phyloP scores from a whole-genome alignment of 2,329 filamentous ascomycete species.

The Fusarium falciforme region DNA sequence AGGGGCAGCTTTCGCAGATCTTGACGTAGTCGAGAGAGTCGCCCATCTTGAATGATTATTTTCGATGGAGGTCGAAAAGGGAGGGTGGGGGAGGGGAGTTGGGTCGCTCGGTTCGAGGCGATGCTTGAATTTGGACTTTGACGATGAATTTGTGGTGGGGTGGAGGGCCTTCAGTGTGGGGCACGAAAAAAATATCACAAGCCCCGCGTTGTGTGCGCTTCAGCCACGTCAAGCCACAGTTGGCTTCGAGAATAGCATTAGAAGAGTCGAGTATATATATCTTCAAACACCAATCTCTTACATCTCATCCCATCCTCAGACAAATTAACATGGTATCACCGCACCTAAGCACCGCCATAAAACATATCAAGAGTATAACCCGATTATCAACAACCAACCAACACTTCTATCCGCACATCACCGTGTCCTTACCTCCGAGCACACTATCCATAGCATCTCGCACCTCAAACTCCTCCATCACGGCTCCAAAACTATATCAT shows the following conservation, averaged over 20 bases:
- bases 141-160: conserved; percentile 58
- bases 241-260: not conserved
- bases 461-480: conserved; percentile 76
- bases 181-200: conserved; percentile 46
- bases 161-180: conserved; percentile 43
- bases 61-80: conserved; percentile 20
- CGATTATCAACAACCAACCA: not conserved
- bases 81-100: conserved; percentile 34
- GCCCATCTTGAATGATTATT: conserved; percentile 53
- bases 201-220: conserved; percentile 46
- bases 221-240: conserved; percentile 40
- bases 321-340: not conserved
- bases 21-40: conserved; percentile 69
- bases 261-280: not conserved
- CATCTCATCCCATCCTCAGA: not conserved
- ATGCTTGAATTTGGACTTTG: conserved; percentile 50
- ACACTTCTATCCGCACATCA: conserved; percentile 15
- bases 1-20: conserved; percentile 77
- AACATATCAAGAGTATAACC: not conserved
- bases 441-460: conserved; percentile 81
- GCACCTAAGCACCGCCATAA: not conserved
- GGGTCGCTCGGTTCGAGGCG: conserved; percentile 39
- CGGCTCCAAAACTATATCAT: conserved; percentile 66
- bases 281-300: not conserved
- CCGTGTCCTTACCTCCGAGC: conserved; percentile 35